Percentiles rank a stretch among this genome's conserved stretches.
Evolutionary conservation across 345 rosid species (phyloP).

Genomic region (Syzygium jambos): DNA sequence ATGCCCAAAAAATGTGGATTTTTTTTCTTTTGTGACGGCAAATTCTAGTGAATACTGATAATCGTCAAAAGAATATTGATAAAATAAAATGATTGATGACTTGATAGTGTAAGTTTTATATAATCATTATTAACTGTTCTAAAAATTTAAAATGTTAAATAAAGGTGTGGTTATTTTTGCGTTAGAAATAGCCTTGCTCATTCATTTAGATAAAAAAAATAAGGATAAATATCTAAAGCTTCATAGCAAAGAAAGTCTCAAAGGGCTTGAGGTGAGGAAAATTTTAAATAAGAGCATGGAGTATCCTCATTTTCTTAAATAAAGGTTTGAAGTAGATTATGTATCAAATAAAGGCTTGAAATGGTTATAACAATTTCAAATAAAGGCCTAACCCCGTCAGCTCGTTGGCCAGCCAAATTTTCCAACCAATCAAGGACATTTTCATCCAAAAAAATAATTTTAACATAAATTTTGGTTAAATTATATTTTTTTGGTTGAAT

Average conservation of each 20-base stretch:
- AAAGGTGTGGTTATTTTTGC: accelerated
- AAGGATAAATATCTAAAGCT: background rate
- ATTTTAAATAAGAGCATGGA: too few species aligned
- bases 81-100: background rate
- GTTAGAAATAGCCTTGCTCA: background rate
- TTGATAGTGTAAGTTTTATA: background rate
- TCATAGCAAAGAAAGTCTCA: background rate
- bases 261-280: too few species aligned
- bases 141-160: background rate
- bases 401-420: too few species aligned
- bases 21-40: background rate
- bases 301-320: too few species aligned
- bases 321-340: too few species aligned
- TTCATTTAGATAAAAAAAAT: background rate
- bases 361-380: too few species aligned
- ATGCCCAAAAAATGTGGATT: background rate
- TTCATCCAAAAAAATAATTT: too few species aligned
- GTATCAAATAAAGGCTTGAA: too few species aligned
- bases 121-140: background rate
- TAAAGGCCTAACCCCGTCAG: too few species aligned
- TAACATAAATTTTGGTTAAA: too few species aligned
- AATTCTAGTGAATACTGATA: background rate
- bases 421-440: too few species aligned
- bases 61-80: background rate
- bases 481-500: too few species aligned